Evolutionary conservation across 1,139 yeast species (phyloP).

Genomic region (Hyphopichia burtonii): DNA sequence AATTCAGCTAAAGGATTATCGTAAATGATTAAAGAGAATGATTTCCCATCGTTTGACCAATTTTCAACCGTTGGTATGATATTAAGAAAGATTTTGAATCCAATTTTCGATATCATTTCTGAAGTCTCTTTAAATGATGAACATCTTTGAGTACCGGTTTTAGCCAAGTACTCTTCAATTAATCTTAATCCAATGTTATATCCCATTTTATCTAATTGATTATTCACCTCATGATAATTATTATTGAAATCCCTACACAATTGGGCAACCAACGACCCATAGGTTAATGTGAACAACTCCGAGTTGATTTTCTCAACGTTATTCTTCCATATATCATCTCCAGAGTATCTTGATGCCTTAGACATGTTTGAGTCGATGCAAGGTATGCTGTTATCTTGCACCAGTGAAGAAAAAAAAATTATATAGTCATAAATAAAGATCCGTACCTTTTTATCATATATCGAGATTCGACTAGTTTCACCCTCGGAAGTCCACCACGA

Average conservation of each 20-base stretch:
- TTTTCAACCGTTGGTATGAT: constrained; percentile 73
- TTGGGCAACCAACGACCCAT: constrained; percentile 94
- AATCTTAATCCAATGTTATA: constrained; percentile 88
- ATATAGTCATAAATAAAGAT: too few species aligned
- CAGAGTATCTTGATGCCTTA: constrained; percentile 53
- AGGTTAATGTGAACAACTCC: constrained; percentile 87
- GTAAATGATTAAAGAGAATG: constrained; percentile 68
- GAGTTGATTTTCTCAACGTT: constrained; percentile 90
- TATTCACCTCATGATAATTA: constrained; percentile 77
- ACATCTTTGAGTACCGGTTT: constrained; percentile 83
- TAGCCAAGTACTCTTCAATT: constrained; percentile 90
- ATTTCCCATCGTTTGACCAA: constrained; percentile 76
- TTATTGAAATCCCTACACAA: constrained; percentile 78
- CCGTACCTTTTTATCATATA: too few species aligned
- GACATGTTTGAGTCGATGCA: constrained; percentile 46
- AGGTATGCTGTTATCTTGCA: too few species aligned
- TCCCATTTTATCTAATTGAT: constrained; percentile 89
- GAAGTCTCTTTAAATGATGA: constrained; percentile 80
- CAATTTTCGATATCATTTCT: constrained; percentile 80
- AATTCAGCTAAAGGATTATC: constrained; percentile 95
- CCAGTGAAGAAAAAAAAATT: too few species aligned
- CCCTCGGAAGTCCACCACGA: too few species aligned
- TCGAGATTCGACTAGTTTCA: too few species aligned
- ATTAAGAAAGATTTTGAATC: constrained; percentile 86
- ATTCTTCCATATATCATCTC: constrained; percentile 93